Conservation (phyloP, 768 basidiomycete genomes). For the Cystofilobasidium ferigula region DNA sequence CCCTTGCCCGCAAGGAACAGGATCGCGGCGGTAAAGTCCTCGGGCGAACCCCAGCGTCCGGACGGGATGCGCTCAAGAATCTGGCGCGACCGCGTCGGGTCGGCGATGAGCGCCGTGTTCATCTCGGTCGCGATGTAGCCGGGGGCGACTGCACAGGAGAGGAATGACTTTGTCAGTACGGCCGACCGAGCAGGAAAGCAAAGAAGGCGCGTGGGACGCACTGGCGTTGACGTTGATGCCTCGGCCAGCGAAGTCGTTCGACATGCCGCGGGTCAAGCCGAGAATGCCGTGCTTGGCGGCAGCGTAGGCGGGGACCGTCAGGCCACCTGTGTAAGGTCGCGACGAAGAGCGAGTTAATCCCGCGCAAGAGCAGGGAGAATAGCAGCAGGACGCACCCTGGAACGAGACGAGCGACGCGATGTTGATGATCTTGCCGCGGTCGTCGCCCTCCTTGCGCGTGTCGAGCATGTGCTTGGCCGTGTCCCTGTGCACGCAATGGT, state of each 20-base stretch:
- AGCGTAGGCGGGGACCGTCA: constrained; percentile 78
- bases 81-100: constrained; percentile 57
- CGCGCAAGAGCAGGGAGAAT: not conserved
- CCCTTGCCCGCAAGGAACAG: constrained; percentile 61
- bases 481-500: constrained; percentile 3
- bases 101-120: constrained; percentile 55
- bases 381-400: constrained; percentile 32
- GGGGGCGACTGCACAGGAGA: constrained; percentile 6
- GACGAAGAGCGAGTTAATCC: not conserved
- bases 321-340: constrained; percentile 37
- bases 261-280: constrained; percentile 65
- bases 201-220: not conserved
- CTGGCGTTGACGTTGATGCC: constrained; percentile 67
- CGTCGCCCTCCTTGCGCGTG: constrained; percentile 42
- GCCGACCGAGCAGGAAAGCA: constrained; percentile 5
- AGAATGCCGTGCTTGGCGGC: constrained; percentile 69
- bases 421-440: constrained; percentile 61
- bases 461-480: constrained; percentile 60
- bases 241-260: constrained; percentile 83
- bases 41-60: constrained; percentile 58
- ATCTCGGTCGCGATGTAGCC: constrained; percentile 62
- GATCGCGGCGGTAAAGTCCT: constrained; percentile 61
- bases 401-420: constrained; percentile 45
- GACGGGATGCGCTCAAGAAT: constrained; percentile 65
- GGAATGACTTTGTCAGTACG: not conserved